These are phyloP conservation scores for Mycena sp. DNA, from an alignment of 1,284 basidiomycete genomes.

Conservation along the genomic window DNA sequence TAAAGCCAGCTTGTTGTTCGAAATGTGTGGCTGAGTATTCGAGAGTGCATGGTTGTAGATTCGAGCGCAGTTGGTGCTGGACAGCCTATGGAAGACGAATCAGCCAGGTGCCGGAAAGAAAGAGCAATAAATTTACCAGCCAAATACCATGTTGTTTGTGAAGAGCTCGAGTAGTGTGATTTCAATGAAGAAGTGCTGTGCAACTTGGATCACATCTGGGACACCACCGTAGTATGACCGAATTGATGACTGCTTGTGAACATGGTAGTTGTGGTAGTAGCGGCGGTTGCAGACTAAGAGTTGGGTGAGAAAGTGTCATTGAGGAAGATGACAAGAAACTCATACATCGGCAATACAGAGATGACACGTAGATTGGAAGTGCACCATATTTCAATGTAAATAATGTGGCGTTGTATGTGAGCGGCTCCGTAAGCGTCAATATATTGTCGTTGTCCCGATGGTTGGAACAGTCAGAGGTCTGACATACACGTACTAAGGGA, in stretches of 20 bases:
- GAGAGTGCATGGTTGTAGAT: background rate
- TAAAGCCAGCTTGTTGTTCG: conserved; percentile 8
- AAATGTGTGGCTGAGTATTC: background rate
- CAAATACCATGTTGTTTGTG: conserved; percentile 12
- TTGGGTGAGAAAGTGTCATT: background rate
- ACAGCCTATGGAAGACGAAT: background rate
- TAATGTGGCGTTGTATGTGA: conserved; percentile 1
- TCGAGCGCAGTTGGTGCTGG: conserved; percentile 2
- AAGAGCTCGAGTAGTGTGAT: conserved; percentile 13
- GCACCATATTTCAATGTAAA: conserved; percentile 2
- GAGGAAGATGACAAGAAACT: background rate
- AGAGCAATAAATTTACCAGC: conserved; percentile 19
- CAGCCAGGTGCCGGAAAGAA: background rate
- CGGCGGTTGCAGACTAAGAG: conserved; percentile 15
- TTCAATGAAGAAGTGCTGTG: conserved; percentile 23
- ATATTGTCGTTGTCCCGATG: background rate
- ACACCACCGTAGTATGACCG: conserved; percentile 21
- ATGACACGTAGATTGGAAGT: background rate
- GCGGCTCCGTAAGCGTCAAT: background rate
- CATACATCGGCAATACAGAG: conserved; percentile 15
- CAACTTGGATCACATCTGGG: conserved; percentile 10
- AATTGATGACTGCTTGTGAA: background rate
- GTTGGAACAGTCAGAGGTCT: background rate
- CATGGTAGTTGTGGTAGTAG: conserved; percentile 21
- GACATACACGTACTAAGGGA: conserved; percentile 3